Conservation (phyloP, 805 yeast species). For the Ogataea allantospora region DNA sequence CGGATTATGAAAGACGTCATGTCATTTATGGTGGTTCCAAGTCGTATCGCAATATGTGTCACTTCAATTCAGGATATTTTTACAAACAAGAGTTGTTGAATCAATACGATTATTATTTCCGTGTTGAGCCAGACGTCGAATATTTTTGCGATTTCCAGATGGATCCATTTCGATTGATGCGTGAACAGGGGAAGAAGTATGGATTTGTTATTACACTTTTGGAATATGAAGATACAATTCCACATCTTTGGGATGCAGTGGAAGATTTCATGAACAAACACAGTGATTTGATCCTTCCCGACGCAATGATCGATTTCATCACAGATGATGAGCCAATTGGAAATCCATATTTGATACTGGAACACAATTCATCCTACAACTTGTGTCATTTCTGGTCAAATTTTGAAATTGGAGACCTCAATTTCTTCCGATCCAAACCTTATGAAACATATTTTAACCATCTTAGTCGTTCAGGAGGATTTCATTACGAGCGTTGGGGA, state of each 20-base stretch:
- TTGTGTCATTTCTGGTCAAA: constrained; percentile 88
- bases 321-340: constrained; percentile 53
- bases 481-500: constrained; percentile 90
- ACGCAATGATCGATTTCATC: constrained; percentile 58
- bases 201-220: constrained; percentile 83
- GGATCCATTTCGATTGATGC: constrained; percentile 84
- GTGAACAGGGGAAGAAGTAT: constrained; percentile 73
- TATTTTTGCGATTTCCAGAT: constrained; percentile 84
- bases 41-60: constrained; percentile 90
- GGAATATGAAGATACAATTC: constrained; percentile 83
- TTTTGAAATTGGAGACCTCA: constrained; percentile 72
- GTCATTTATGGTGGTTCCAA: constrained; percentile 64
- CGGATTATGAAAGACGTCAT: constrained; percentile 42
- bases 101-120: constrained; percentile 85
- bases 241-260: constrained; percentile 77
- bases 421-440: constrained; percentile 65
- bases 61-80: constrained; percentile 90
- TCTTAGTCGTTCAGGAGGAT: constrained; percentile 69
- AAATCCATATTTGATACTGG: constrained; percentile 38
- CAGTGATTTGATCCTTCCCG: constrained; percentile 62
- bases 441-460: constrained; percentile 61
- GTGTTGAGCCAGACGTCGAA: constrained; percentile 92
- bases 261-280: constrained; percentile 57
- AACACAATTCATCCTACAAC: constrained; percentile 59
- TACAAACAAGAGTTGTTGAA: constrained; percentile 70